phyloP scores from a whole-genome alignment of 805 yeast genomes.

The Isabelozyma rhagii region DNA sequence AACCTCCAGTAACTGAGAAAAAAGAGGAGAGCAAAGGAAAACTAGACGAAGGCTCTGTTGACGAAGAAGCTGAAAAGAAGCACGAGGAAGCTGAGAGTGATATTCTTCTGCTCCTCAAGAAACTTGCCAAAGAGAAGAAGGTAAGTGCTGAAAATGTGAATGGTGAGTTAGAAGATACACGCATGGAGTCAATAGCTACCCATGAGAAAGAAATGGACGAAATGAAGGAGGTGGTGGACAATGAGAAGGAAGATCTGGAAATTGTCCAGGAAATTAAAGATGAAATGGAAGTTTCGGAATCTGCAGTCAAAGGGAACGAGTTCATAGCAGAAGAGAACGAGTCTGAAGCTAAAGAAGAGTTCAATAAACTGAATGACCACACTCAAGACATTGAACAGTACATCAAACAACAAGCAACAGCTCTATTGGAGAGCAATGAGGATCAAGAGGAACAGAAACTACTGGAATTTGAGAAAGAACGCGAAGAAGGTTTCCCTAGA shows the following conservation, averaged over 20 bases:
- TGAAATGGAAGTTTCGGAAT: conserved; percentile 15
- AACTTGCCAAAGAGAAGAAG: not conserved
- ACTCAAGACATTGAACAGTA: conserved; percentile 5
- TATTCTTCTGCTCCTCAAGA: not conserved
- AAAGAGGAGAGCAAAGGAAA: not conserved
- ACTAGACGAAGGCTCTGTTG: not conserved
- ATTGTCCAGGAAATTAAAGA: not conserved
- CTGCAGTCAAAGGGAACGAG: conserved; percentile 10
- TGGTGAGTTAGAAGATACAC: not conserved
- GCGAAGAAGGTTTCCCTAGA: not conserved
- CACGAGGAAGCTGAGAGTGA: not conserved
- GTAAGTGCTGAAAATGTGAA: not conserved
- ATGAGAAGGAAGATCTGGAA: not conserved
- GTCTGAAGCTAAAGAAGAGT: not conserved
- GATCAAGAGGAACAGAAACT: not conserved
- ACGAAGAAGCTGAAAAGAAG: not conserved
- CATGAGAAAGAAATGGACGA: too few relatives aligned
- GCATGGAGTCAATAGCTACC: too few relatives aligned
- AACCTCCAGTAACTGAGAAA: not conserved
- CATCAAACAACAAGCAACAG: not conserved
- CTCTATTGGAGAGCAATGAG: conserved; percentile 2
- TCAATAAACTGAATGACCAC: conserved; percentile 3
- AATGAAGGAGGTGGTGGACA: too few relatives aligned
- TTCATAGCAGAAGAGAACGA: not conserved
- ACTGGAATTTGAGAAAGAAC: conserved; percentile 1